Percentiles rank a stretch among this genome's conserved stretches.
These are phyloP conservation scores for Penicillium nordicum DNA, from an alignment of 2,329 filamentous ascomycete species.

Conservation along the genomic window DNA sequence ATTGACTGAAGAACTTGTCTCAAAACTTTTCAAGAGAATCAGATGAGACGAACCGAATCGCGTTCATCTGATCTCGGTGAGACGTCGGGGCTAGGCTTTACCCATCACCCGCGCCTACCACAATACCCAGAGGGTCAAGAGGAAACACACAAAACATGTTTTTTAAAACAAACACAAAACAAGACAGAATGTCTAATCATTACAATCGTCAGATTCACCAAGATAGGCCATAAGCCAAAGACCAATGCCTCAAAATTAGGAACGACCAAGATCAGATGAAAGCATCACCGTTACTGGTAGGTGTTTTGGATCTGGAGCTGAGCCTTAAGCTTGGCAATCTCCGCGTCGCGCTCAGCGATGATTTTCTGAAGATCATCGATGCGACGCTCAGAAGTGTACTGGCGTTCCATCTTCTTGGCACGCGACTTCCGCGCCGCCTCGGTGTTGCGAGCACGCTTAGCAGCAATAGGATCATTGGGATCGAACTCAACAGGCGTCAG, in stretches of 20 bases:
- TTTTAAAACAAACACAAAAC: background rate
- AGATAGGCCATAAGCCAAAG: background rate
- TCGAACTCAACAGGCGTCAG: slow-evolving; percentile 77
- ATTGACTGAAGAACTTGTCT: slow-evolving; percentile 16
- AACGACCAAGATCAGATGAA: background rate
- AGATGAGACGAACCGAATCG: slow-evolving; percentile 17
- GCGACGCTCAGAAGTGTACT: slow-evolving; percentile 69
- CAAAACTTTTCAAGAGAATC: slow-evolving; percentile 32
- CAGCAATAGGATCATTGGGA: slow-evolving; percentile 67
- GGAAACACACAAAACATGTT: background rate
- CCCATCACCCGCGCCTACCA: slow-evolving; percentile 35
- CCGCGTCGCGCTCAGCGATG: slow-evolving; percentile 28
- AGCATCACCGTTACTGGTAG: slow-evolving; percentile 18
- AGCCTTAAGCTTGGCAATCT: slow-evolving; percentile 23
- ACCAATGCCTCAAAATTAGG: background rate
- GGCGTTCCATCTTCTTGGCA: slow-evolving; percentile 74
- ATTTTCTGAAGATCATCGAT: slow-evolving; percentile 64
- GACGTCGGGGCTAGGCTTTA: slow-evolving; percentile 30
- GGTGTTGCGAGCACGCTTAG: slow-evolving; percentile 93
- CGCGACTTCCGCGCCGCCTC: slow-evolving; percentile 91
- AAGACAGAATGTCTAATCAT: background rate
- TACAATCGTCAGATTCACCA: background rate
- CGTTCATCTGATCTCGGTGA: slow-evolving; percentile 25
- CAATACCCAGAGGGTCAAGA: slow-evolving; percentile 24
- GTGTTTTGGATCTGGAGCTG: slow-evolving; percentile 21